Evolutionary conservation across 495 filamentous ascomycete genomes (phyloP), one percentile per base, ranked within the genome.

Genomic region (Letharia columbiana): DNA sequence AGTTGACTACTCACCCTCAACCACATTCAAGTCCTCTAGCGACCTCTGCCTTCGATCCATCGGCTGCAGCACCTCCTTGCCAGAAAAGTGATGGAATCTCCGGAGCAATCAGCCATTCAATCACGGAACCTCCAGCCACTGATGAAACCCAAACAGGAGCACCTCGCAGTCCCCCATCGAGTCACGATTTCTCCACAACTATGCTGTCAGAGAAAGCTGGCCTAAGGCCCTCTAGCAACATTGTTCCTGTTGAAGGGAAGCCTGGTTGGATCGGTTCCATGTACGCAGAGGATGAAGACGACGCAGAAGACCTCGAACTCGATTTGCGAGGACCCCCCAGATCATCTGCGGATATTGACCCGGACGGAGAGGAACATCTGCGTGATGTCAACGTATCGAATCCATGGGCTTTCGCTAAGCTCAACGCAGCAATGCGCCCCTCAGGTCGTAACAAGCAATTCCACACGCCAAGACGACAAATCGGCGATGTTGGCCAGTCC

Each of bases 361-460:
- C 40, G 20, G 70, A 66, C 66, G 54, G 68, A 72, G 67, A 56
- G 47, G 67, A 65, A 40, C 40, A 35, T 50, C 45, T 64, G 45
- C 61, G 56, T 64, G 69, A 76, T 56, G 62, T 71, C 49, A 71
- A 66, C 4, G 66, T 79, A 59, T 82, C 77, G 5, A 87, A 87
- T 67, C 86, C 86, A 7, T 87, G 83, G 84, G 73, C 79, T 0
- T 77, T 85, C 59, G 83, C 86, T 11, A 87, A 84, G 69, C 76
- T 85, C 72, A 86, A 81, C 60, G 73, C 83, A 8, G 71, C 77
- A 13, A 60, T 73, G 17, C 66, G 59, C 35, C 40, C 37, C 33
- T 59, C 17, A 70, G 67, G 60, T 54, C 58, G 18, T 49, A 59
- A 41, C 5, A 56, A 23, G 17, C 65, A 69, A 41, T 59, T 70